Percentiles rank a stretch among this genome's conserved stretches.
These are phyloP conservation scores for Coprinopsis cinerea DNA, from an alignment of 768 basidiomycete genomes.

Conservation along the genomic window DNA sequence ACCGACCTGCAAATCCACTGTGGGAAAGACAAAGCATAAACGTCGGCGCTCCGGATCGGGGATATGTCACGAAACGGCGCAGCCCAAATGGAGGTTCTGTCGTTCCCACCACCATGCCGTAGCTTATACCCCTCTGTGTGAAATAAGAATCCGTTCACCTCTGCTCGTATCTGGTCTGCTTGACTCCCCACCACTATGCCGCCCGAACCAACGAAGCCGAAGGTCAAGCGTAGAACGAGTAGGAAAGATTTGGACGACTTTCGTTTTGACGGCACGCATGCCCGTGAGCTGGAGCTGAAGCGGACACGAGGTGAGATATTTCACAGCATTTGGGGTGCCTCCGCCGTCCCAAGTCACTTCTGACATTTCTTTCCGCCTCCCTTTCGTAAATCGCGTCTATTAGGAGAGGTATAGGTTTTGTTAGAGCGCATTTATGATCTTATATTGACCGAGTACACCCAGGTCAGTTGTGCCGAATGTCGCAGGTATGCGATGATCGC, in stretches of 20 bases:
- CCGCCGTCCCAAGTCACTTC: slow-evolving; percentile 4
- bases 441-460: not conserved
- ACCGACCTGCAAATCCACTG: not conserved
- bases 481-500: slow-evolving; percentile 63
- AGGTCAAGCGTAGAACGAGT: slow-evolving; percentile 42
- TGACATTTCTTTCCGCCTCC: slow-evolving; percentile 10
- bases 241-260: slow-evolving; percentile 48
- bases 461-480: slow-evolving; percentile 80
- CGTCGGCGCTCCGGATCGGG: slow-evolving; percentile 1
- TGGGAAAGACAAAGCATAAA: slow-evolving; percentile 14
- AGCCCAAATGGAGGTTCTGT: not conserved
- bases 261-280: slow-evolving; percentile 45
- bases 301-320: slow-evolving; percentile 66
- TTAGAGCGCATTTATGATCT: slow-evolving; percentile 7
- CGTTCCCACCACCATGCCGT: slow-evolving; percentile 2
- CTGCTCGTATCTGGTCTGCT: not conserved
- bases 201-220: slow-evolving; percentile 46
- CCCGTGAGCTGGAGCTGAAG: slow-evolving; percentile 68
- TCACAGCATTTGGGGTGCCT: slow-evolving; percentile 10
- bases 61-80: slow-evolving; percentile 1
- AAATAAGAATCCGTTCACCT: not conserved
- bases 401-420: slow-evolving; percentile 23
- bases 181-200: slow-evolving; percentile 36
- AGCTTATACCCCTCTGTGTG: not conserved
- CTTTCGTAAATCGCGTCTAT: slow-evolving; percentile 11